phyloP scores from a whole-genome alignment of 1,284 basidiomycete genomes.

The Ganoderma sp. region DNA sequence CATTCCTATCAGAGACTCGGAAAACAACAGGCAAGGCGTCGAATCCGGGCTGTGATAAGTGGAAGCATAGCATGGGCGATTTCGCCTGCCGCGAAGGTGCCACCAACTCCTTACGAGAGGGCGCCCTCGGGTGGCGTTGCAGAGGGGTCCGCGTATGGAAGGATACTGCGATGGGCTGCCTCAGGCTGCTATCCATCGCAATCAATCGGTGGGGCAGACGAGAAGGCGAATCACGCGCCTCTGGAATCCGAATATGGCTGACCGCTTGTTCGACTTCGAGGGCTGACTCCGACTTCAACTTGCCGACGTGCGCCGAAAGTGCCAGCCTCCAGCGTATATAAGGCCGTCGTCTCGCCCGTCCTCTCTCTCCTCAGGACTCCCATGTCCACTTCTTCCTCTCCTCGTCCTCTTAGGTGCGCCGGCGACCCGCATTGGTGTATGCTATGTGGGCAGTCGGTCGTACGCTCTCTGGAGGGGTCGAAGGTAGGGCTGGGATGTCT shows the following conservation, averaged over 20 bases:
- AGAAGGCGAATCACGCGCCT: neutral
- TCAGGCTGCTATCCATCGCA: neutral
- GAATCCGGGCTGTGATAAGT: no score
- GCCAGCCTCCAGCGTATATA: neutral
- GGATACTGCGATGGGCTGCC: no score
- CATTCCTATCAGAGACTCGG: no score
- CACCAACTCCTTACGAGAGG: no score
- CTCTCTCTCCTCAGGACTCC: conserved; percentile 12
- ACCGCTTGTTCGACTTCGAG: neutral
- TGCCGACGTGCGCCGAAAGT: neutral
- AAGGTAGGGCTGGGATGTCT: conserved; percentile 1
- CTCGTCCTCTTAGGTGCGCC: neutral
- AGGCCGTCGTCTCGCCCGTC: neutral
- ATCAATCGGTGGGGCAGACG: neutral
- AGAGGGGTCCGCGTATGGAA: no score
- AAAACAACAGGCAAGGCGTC: no score
- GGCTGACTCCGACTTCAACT: neutral
- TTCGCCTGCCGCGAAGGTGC: no score
- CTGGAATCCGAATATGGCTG: neutral
- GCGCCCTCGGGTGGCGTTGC: no score
- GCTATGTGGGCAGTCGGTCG: conserved; percentile 2
- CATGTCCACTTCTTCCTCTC: conserved; percentile 13
- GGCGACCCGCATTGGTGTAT: neutral
- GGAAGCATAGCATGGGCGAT: no score
- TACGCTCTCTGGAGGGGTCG: neutral